phyloP scores from a whole-genome alignment of 805 yeast species.

The Teunomyces tritomae region DNA sequence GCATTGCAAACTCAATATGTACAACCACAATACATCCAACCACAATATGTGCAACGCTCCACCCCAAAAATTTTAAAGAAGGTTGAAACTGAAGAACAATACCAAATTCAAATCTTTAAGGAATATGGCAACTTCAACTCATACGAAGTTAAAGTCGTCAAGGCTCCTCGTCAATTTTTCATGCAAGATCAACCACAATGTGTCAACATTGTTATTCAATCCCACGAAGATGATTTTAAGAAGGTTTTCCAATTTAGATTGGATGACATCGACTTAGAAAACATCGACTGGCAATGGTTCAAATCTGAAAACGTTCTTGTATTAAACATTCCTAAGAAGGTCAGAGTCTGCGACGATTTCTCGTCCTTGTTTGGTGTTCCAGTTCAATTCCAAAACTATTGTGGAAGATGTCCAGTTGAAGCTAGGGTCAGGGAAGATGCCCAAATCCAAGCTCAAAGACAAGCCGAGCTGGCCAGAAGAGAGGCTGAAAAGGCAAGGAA shows the following conservation, averaged over 20 bases:
- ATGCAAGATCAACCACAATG: conserved; percentile 5
- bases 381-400: conserved; percentile 1
- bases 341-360: conserved; percentile 11
- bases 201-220: conserved; percentile 19
- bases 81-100: conserved; percentile 32
- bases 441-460: conserved; percentile 6
- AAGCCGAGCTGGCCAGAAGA: conserved; percentile 9
- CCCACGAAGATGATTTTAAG: conserved; percentile 27
- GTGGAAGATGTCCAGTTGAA: conserved; percentile 5
- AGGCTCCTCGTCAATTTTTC: conserved; percentile 6
- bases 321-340: conserved; percentile 34
- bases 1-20: conserved; percentile 2
- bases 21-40: background rate
- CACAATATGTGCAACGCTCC: conserved; percentile 3
- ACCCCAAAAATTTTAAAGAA: conserved; percentile 34
- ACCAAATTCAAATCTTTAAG: conserved; percentile 37
- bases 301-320: conserved; percentile 29
- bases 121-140: conserved; percentile 29
- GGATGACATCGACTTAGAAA: conserved; percentile 27
- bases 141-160: conserved; percentile 15
- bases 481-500: conserved; percentile 8
- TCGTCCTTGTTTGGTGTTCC: conserved; percentile 8
- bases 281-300: conserved; percentile 36
- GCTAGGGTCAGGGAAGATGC: conserved; percentile 7
- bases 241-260: conserved; percentile 30